These are phyloP conservation scores for Sugiyamaella chiloensis DNA, from an alignment of 805 yeast species.

Conservation along the genomic window DNA sequence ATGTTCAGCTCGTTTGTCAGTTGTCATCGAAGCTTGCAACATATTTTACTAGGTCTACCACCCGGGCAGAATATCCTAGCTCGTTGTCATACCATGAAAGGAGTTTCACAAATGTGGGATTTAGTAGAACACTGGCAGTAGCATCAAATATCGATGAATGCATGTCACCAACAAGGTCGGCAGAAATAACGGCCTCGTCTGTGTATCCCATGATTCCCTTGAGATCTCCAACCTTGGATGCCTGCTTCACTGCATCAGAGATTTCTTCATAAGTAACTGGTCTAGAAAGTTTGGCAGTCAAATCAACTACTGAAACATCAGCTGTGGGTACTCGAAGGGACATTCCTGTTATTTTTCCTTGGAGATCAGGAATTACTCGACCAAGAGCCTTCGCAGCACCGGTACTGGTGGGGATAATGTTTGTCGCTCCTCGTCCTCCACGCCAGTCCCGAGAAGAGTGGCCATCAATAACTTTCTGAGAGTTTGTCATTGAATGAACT, in stretches of 20 bases:
- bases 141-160: constrained; percentile 89
- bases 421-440: constrained; percentile 96
- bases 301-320: constrained; percentile 89
- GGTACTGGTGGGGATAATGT: constrained; percentile 91
- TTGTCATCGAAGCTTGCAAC: constrained; percentile 50
- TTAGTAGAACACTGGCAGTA: constrained; percentile 81
- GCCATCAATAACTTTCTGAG: constrained; percentile 95
- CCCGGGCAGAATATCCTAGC: constrained; percentile 94
- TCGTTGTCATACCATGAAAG: constrained; percentile 95
- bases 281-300: constrained; percentile 76
- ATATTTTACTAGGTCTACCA: constrained; percentile 80
- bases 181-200: constrained; percentile 84
- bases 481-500: constrained; percentile 91
- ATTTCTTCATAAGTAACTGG: constrained; percentile 79
- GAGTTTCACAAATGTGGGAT: constrained; percentile 85
- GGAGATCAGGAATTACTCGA: constrained; percentile 82
- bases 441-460: constrained; percentile 98
- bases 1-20: too few relatives aligned
- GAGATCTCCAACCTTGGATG: constrained; percentile 70
- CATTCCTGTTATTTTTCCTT: constrained; percentile 92
- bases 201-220: constrained; percentile 86
- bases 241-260: constrained; percentile 66
- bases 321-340: constrained; percentile 90
- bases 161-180: constrained; percentile 78
- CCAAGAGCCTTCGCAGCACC: constrained; percentile 98